Conservation (phyloP, 2,329 filamentous ascomycete species). For the Xylaria sp. region DNA sequence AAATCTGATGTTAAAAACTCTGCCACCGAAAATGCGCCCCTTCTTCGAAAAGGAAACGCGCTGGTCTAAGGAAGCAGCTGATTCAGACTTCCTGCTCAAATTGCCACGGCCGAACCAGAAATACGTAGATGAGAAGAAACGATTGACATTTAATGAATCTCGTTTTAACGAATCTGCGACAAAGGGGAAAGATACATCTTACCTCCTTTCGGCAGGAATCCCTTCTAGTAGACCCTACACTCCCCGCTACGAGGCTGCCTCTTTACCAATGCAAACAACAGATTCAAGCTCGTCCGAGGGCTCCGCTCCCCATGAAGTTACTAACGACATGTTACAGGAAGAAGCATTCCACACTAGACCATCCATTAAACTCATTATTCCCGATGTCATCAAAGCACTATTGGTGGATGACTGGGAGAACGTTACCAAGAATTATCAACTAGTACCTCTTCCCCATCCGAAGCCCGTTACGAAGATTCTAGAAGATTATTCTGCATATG, state of each 20-base stretch:
- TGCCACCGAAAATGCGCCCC: background rate
- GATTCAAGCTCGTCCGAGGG: background rate
- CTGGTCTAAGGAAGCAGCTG: conserved; percentile 4
- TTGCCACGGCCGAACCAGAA: conserved; percentile 9
- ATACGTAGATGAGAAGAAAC: conserved; percentile 18
- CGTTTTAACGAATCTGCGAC: conserved; percentile 1
- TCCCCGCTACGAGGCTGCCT: conserved; percentile 8
- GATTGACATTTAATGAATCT: background rate
- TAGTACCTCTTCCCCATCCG: conserved; percentile 81
- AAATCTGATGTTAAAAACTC: background rate
- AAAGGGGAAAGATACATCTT: background rate
- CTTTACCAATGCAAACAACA: background rate
- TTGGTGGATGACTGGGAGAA: conserved; percentile 99
- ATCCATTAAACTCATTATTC: conserved; percentile 83
- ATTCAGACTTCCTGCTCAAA: conserved; percentile 14
- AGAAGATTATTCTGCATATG: conserved; percentile 76
- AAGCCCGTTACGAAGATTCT: conserved; percentile 79
- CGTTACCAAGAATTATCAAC: conserved; percentile 90
- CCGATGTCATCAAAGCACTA: conserved; percentile 87
- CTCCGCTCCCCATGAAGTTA: background rate
- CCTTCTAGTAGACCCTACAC: conserved; percentile 26
- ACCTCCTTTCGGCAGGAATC: conserved; percentile 28
- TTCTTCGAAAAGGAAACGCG: conserved; percentile 11
- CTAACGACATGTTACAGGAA: conserved; percentile 64
- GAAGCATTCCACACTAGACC: conserved; percentile 84